phyloP scores from a whole-genome alignment of 2,329 filamentous ascomycete species.

The Chaetomiaceae sp. region DNA sequence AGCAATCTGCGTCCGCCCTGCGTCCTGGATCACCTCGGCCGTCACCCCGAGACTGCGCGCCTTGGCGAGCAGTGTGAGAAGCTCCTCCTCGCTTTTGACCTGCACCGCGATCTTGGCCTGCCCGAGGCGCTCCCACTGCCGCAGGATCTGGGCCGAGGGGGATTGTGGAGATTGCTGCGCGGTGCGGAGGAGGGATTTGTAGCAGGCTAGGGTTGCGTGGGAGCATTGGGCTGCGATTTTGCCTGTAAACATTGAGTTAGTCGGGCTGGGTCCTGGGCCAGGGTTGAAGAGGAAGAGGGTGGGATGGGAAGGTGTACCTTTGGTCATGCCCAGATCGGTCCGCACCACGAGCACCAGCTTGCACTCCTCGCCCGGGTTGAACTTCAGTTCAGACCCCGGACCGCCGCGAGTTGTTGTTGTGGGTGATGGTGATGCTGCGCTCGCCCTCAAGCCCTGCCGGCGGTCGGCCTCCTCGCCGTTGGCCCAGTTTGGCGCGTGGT shows the following conservation, averaged over 20 bases:
- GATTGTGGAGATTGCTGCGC: constrained; percentile 49
- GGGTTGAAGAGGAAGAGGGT: neutral
- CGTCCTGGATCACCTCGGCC: constrained; percentile 87
- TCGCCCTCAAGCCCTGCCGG: constrained; percentile 49
- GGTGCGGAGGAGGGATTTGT: constrained; percentile 68
- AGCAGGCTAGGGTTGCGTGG: constrained; percentile 96
- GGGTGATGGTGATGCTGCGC: neutral
- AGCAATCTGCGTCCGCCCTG: constrained; percentile 95
- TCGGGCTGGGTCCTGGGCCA: neutral
- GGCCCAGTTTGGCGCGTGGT: constrained; percentile 64
- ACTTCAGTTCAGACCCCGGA: constrained; percentile 30
- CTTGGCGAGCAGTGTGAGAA: constrained; percentile 68
- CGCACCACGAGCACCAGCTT: constrained; percentile 90
- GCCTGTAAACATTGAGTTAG: constrained; percentile 48
- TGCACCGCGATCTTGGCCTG: constrained; percentile 95
- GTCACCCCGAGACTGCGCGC: constrained; percentile 81
- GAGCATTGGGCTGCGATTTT: constrained; percentile 96
- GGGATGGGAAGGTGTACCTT: constrained; percentile 54
- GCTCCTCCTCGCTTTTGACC: constrained; percentile 78
- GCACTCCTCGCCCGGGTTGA: constrained; percentile 67
- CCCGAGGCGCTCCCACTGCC: constrained; percentile 78
- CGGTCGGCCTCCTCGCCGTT: constrained; percentile 58
- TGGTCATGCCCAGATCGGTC: constrained; percentile 95
- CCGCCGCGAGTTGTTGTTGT: constrained; percentile 6
- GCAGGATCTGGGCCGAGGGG: constrained; percentile 60